Conservation (phyloP, 2,329 filamentous ascomycete species). For the Didymella segeticola region DNA sequence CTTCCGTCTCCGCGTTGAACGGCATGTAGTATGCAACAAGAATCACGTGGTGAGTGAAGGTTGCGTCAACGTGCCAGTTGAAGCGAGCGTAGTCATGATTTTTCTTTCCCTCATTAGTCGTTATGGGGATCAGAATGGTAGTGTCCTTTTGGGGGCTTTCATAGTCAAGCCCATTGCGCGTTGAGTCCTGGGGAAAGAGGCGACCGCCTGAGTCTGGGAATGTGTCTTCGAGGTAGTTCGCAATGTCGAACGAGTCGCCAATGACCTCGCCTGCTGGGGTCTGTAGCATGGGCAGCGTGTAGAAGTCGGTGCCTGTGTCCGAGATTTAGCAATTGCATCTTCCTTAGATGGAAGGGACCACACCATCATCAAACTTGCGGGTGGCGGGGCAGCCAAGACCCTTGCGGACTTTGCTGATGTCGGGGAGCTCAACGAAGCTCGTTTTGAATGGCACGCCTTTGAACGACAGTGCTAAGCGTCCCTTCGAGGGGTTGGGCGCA, state of each 20-base stretch:
- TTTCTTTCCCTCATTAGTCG: constrained; percentile 50
- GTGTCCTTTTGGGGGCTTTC: constrained; percentile 37
- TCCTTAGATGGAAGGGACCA: neutral
- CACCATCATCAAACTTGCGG: constrained; percentile 62
- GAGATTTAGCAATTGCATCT: neutral
- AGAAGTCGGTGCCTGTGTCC: constrained; percentile 57
- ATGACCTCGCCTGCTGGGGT: constrained; percentile 55
- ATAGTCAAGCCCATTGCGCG: constrained; percentile 50
- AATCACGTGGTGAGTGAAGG: constrained; percentile 57
- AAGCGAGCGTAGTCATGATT: constrained; percentile 49
- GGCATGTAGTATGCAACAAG: constrained; percentile 56
- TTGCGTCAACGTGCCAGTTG: constrained; percentile 62
- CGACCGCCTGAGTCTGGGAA: constrained; percentile 57
- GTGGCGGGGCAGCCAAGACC: constrained; percentile 52
- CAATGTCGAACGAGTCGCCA: constrained; percentile 72
- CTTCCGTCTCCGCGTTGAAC: constrained; percentile 59
- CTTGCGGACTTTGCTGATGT: constrained; percentile 55
- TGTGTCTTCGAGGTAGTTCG: constrained; percentile 62
- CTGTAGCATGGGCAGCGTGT: constrained; percentile 65
- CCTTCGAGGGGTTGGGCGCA: constrained; percentile 60
- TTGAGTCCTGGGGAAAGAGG: constrained; percentile 56
- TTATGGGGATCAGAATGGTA: constrained; percentile 41
- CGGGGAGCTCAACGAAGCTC: constrained; percentile 60
- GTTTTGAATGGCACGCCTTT: constrained; percentile 58
- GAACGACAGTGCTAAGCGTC: constrained; percentile 58